Evolutionary conservation across 1,139 yeast species (phyloP).

Genomic region (Saccharomycopsis hybrid): DNA sequence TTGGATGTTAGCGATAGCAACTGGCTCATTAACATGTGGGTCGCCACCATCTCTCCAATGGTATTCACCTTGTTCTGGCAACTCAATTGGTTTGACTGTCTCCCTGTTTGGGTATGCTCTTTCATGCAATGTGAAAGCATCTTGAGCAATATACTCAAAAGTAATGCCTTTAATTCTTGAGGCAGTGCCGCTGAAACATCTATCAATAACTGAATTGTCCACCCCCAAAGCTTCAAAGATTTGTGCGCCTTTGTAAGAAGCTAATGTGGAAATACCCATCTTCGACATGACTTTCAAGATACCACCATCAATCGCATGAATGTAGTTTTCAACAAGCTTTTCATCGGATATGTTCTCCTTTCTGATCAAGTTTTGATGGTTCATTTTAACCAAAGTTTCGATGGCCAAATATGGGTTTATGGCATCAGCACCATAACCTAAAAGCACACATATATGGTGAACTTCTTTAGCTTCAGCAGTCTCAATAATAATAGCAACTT

Average conservation of each 20-base stretch:
- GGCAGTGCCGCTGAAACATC: constrained; percentile 96
- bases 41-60: constrained; percentile 99
- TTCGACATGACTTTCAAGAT: constrained; percentile 95
- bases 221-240: constrained; percentile 95
- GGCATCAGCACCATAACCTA: constrained; percentile 98
- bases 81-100: constrained; percentile 55
- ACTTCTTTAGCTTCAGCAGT: constrained; percentile 98
- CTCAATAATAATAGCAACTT: constrained; percentile 85
- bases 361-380: constrained; percentile 68
- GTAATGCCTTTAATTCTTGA: constrained; percentile 95
- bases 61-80: constrained; percentile 95
- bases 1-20: constrained; percentile 90
- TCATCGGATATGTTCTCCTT: constrained; percentile 50
- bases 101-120: constrained; percentile 81
- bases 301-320: constrained; percentile 80
- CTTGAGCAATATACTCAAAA: constrained; percentile 93
- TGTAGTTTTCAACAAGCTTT: constrained; percentile 66
- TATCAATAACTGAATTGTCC: constrained; percentile 90
- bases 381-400: constrained; percentile 83
- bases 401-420: constrained; percentile 89
- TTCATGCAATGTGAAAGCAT: constrained; percentile 89
- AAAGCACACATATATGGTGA: constrained; percentile 88
- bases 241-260: constrained; percentile 97
- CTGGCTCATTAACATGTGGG: constrained; percentile 88
- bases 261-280: constrained; percentile 98